Evolutionary conservation across 2,329 filamentous ascomycete species (phyloP).

Genomic region (Calonectria crousiana): DNA sequence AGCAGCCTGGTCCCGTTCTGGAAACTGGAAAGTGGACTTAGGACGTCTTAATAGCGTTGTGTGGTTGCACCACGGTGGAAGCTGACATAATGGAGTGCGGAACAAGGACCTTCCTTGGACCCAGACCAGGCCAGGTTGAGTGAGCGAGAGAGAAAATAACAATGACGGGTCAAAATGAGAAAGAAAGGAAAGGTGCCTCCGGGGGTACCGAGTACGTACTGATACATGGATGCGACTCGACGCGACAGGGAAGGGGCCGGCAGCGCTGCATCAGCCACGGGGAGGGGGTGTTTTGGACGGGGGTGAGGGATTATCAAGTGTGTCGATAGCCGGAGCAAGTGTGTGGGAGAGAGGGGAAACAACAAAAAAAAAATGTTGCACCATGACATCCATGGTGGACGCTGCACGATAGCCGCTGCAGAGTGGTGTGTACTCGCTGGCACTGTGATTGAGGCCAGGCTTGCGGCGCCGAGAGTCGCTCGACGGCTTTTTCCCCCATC

Average conservation of each 20-base stretch:
- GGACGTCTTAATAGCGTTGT: conserved; percentile 10
- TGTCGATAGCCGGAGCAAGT: neutral
- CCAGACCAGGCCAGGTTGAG: neutral
- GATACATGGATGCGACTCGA: conserved; percentile 4
- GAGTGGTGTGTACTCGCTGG: neutral
- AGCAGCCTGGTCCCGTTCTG: neutral
- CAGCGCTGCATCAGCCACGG: neutral
- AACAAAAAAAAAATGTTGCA: neutral
- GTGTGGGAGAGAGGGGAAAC: neutral
- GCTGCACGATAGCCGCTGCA: neutral
- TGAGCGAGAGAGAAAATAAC: neutral
- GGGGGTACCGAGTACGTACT: conserved; percentile 6
- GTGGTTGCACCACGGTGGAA: neutral
- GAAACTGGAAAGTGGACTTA: conserved; percentile 2
- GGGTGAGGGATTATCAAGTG: neutral
- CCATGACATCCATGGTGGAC: neutral
- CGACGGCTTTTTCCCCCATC: neutral
- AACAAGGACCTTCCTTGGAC: neutral
- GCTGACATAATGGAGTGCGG: conserved; percentile 1
- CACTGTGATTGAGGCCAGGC: neutral
- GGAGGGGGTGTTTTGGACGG: neutral
- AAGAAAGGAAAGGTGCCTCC: neutral
- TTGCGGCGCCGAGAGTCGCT: neutral
- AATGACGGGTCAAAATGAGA: neutral
- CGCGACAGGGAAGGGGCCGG: neutral